Evolutionary conservation across 1,284 basidiomycete genomes (phyloP).

Genomic region (Porogramme epimiltina): DNA sequence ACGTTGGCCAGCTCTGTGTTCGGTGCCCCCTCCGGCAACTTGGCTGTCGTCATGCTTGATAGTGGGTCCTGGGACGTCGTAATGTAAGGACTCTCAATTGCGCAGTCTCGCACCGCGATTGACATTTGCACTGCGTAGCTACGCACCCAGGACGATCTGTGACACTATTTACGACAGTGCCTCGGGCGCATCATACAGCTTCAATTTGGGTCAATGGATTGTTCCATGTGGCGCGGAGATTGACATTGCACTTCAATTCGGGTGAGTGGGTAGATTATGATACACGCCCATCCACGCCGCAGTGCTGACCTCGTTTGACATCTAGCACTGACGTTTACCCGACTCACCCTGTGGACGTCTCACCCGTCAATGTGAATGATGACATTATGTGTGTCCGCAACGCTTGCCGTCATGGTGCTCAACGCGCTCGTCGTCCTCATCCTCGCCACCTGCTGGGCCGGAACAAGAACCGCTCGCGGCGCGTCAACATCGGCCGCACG

Average conservation of each 20-base stretch:
- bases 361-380: constrained; percentile 47
- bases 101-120: not conserved
- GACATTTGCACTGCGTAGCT: constrained; percentile 39
- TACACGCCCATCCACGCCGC: no score
- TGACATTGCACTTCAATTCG: constrained; percentile 74
- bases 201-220: constrained; percentile 57
- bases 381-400: constrained; percentile 58
- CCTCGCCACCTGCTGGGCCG: constrained; percentile 51
- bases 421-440: constrained; percentile 67
- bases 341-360: constrained; percentile 75
- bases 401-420: constrained; percentile 71
- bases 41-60: constrained; percentile 72
- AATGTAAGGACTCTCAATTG: constrained; percentile 53
- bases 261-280: constrained; percentile 55
- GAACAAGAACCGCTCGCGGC: constrained; percentile 41
- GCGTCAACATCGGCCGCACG: constrained; percentile 48
- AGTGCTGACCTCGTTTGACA: no score
- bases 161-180: constrained; percentile 67
- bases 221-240: constrained; percentile 74
- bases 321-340: constrained; percentile 72
- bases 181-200: constrained; percentile 57
- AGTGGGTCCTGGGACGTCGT: constrained; percentile 81
- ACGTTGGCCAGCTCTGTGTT: constrained; percentile 55
- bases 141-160: constrained; percentile 61
- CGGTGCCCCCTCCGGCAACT: constrained; percentile 62